Conservation (phyloP, 2,329 filamentous ascomycete genomes). For the Calonectria crousiana region DNA sequence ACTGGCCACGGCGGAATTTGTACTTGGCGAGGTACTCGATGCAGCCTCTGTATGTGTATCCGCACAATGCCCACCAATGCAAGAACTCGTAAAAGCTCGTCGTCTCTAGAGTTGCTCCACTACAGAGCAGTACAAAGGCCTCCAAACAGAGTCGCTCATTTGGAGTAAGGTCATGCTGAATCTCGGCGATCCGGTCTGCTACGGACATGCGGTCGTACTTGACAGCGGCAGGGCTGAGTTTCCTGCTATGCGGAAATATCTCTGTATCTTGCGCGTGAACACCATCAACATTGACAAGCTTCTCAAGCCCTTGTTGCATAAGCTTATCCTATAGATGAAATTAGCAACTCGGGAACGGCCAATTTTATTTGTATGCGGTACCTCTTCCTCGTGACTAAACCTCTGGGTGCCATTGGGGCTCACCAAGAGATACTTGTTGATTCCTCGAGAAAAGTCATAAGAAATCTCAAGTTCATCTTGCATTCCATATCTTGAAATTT, state of each 20-base stretch:
- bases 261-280: slow-evolving; percentile 51
- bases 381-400: slow-evolving; percentile 58
- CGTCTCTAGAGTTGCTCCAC: slow-evolving; percentile 56
- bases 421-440: slow-evolving; percentile 56
- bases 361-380: slow-evolving; percentile 9
- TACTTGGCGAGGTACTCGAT: slow-evolving; percentile 55
- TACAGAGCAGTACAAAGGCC: slow-evolving; percentile 56
- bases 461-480: slow-evolving; percentile 53
- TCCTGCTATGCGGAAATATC: slow-evolving; percentile 54
- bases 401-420: slow-evolving; percentile 43
- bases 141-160: slow-evolving; percentile 56
- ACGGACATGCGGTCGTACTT: slow-evolving; percentile 56
- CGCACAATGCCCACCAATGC: slow-evolving; percentile 61
- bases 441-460: slow-evolving; percentile 54
- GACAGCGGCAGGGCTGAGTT: slow-evolving; percentile 47
- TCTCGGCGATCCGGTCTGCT: slow-evolving; percentile 56
- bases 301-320: slow-evolving; percentile 50
- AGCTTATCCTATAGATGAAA: slow-evolving; percentile 39
- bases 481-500: slow-evolving; percentile 61
- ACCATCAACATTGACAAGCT: slow-evolving; percentile 62
- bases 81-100: slow-evolving; percentile 61
- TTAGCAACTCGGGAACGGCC: neutral
- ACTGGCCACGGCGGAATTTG: slow-evolving; percentile 59
- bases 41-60: slow-evolving; percentile 54
- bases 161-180: slow-evolving; percentile 52